Evolutionary conservation across 371 early-diverging fungal genomes (phyloP), one percentile per base, ranked within the genome.

Genomic region (Apophysomyces ossiformis): DNA sequence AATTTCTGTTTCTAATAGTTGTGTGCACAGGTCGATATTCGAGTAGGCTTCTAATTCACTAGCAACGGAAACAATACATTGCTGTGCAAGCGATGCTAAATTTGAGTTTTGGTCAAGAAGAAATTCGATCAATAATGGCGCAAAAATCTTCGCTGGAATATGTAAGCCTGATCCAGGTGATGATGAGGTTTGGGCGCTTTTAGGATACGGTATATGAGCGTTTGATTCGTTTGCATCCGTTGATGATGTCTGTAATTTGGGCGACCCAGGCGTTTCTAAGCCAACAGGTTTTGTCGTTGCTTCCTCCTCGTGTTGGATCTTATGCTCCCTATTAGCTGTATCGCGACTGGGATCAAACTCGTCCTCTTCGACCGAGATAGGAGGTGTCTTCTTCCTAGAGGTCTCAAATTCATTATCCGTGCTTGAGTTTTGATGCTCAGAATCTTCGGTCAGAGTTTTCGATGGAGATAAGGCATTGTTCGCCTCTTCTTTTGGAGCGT

Each of bases 61-160:
- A 2, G 83, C 76, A 3, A 88, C 77, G 15, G 80, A 69, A 3
- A 83, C 81, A 35, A 87, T 75, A 18, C 83, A 83, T 18, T 83
- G 76, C 43, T 83, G 79, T 2, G 80, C 70, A 36, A 81, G 77
- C 15, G 83, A 77, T 1, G 85, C 84, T 5, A 85, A 69, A 4
- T 65, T 75, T 1, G 85, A 77, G 46, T 83, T 81, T 61, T 84
- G 85, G 58, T 84, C 85, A 50, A 87, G 57, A n/a, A 87, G 63
- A 18, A 85, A 70, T 15, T 81, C 78, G 60, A 84, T 72, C 50
- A 87, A 71, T 12, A 83, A 61, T 15, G 74, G 69, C 8, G 78
- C 73, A 64, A 85, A 85, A 12, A 61, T 47, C 13, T 76, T 62
- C 4, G 68, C 56, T 13, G 82, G 80, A 11, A 81, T 71, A 58